phyloP scores from a whole-genome alignment of 345 rosid genomes.

The Euphorbia pulcherrima region DNA sequence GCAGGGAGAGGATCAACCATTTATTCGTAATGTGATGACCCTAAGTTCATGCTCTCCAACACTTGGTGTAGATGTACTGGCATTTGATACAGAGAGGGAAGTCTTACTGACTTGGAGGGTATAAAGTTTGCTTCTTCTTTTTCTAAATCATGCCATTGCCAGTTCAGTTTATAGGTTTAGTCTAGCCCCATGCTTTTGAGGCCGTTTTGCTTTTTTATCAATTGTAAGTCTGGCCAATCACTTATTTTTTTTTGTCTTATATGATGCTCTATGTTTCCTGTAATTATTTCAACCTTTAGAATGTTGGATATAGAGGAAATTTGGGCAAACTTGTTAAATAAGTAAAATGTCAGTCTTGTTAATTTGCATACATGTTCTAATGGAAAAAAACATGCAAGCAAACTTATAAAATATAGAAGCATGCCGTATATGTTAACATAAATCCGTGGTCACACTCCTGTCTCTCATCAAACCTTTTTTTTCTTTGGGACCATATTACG shows the following conservation, averaged over 20 bases:
- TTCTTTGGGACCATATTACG: background rate
- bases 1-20: conserved; percentile 87
- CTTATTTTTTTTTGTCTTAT: background rate
- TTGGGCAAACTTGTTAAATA: background rate
- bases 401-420: background rate
- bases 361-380: background rate
- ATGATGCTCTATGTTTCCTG: background rate
- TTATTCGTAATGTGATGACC: conserved; percentile 91
- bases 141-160: background rate
- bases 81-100: conserved; percentile 83
- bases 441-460: background rate
- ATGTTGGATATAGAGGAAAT: background rate
- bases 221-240: background rate
- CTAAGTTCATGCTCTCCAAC: conserved; percentile 85
- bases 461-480: background rate
- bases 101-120: conserved; percentile 97
- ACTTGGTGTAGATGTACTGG: conserved; percentile 87
- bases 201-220: background rate
- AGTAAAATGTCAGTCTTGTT: background rate
- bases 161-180: background rate
- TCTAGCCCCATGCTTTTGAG: background rate
- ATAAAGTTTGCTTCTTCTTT: conserved; percentile 23
- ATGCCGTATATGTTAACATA: background rate
- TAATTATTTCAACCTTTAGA: background rate
- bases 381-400: background rate